Conservation (phyloP, 257 asterid species). For the Solanum corneliomulleri region DNA sequence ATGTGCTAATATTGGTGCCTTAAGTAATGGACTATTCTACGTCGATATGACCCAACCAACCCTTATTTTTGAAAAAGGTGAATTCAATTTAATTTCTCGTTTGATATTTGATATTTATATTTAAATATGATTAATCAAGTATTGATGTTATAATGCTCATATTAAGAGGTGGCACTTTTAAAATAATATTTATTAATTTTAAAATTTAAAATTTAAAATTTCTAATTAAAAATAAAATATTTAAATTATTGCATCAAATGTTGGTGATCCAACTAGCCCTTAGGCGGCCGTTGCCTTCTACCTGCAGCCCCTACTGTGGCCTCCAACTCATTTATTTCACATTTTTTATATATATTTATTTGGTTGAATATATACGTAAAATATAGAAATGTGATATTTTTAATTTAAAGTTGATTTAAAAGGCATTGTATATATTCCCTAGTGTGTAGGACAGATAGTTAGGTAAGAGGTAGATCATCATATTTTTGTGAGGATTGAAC, state of each 20-base stretch:
- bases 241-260: not conserved
- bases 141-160: not conserved
- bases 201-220: not conserved
- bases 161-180: fast-evolving
- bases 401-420: not conserved
- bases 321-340: not conserved
- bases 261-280: not conserved
- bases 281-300: not conserved
- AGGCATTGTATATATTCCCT: not conserved
- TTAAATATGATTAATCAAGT: not conserved
- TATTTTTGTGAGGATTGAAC: not conserved
- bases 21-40: not conserved
- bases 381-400: not conserved
- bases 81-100: too few species aligned
- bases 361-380: not conserved
- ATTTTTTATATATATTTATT: not conserved
- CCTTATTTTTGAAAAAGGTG: not conserved
- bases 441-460: not conserved
- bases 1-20: not conserved
- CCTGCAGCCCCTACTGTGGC: not conserved
- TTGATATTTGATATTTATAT: not conserved
- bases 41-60: not conserved
- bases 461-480: not conserved
- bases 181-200: not conserved
- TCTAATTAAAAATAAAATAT: not conserved